Percentiles rank a stretch among this genome's conserved stretches.
Conservation (phyloP, 176 grass and related monocot species). For the Oryza glumipatula region DNA sequence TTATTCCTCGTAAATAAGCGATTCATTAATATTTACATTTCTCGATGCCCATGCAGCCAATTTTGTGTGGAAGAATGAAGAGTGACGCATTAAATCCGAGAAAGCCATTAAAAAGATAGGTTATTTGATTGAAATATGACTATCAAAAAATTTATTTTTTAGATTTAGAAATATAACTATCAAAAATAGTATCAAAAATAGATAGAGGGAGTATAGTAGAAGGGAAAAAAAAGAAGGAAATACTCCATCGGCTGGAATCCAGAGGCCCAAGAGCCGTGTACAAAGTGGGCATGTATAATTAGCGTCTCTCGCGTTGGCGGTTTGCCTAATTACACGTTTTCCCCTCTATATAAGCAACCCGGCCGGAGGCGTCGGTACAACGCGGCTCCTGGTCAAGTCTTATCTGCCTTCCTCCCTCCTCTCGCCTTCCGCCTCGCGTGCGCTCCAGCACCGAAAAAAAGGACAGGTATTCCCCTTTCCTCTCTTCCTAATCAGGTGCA, state of each 20-base stretch:
- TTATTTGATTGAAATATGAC: too few species aligned
- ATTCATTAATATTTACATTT: too few species aligned
- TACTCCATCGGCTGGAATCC: slow-evolving; percentile 25
- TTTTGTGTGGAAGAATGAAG: too few species aligned
- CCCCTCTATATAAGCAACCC: slow-evolving; percentile 27
- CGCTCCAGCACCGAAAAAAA: neutral
- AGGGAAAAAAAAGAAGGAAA: neutral
- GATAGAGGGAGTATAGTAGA: too few species aligned
- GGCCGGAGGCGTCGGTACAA: neutral
- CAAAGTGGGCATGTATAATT: too few species aligned
- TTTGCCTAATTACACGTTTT: slow-evolving; percentile 35
- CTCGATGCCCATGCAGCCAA: too few species aligned
- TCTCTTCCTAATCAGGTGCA: neutral
- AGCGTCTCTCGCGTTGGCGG: neutral
- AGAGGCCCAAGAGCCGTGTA: slow-evolving; percentile 8
- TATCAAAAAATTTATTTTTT: too few species aligned
- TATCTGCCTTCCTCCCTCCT: slow-evolving; percentile 1
- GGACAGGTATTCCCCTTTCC: slow-evolving; percentile 21
- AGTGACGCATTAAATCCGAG: too few species aligned
- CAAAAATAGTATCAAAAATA: too few species aligned
- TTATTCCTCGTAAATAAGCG: too few species aligned
- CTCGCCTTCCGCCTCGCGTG: neutral
- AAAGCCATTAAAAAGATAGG: too few species aligned
- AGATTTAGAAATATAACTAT: too few species aligned
- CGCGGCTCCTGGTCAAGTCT: slow-evolving; percentile 15